Evolutionary conservation across 129 eudicot species (phyloP).

Genomic region (Mikania micrantha): DNA sequence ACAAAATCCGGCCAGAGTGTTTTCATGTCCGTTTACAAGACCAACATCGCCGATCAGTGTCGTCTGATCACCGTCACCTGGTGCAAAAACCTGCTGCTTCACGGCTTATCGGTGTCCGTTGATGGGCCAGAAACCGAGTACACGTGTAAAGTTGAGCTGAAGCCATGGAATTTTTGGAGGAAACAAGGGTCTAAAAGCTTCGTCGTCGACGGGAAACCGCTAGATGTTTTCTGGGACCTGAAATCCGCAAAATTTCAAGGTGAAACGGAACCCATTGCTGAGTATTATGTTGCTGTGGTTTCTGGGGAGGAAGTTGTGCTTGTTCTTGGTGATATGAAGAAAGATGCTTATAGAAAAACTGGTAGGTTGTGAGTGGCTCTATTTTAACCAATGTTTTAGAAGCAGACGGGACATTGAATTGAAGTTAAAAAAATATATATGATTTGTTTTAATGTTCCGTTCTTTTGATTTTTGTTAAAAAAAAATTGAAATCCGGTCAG

Average conservation of each 20-base stretch:
- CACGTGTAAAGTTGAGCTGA: conserved; percentile 82
- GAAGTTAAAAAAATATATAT: too few species aligned
- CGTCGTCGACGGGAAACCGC: conserved; percentile 47
- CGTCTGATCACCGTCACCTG: conserved; percentile 83
- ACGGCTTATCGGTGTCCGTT: conserved; percentile 74
- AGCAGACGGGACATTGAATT: too few species aligned
- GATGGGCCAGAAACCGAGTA: conserved; percentile 52
- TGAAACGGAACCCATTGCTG: conserved; percentile 79
- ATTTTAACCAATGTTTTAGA: too few species aligned
- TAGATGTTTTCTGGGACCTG: conserved; percentile 82
- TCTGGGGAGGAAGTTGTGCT: conserved; percentile 71
- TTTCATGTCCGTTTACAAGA: conserved; percentile 65
- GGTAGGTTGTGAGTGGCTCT: too few species aligned
- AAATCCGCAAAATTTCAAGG: conserved; percentile 75
- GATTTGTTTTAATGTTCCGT: too few species aligned
- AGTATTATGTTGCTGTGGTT: conserved; percentile 85
- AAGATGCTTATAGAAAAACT: conserved; percentile 82
- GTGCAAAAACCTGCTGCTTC: conserved; percentile 92
- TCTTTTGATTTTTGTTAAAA: too few species aligned
- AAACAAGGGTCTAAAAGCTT: conserved; percentile 82
- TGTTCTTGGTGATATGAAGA: conserved; percentile 68
- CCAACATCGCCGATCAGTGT: conserved; percentile 57
- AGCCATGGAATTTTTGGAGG: conserved; percentile 97
- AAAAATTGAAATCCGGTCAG: too few species aligned
- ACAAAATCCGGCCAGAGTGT: conserved; percentile 78